Conservation (phyloP, 495 filamentous ascomycete genomes). For the Lasiosphaeris hirsuta region DNA sequence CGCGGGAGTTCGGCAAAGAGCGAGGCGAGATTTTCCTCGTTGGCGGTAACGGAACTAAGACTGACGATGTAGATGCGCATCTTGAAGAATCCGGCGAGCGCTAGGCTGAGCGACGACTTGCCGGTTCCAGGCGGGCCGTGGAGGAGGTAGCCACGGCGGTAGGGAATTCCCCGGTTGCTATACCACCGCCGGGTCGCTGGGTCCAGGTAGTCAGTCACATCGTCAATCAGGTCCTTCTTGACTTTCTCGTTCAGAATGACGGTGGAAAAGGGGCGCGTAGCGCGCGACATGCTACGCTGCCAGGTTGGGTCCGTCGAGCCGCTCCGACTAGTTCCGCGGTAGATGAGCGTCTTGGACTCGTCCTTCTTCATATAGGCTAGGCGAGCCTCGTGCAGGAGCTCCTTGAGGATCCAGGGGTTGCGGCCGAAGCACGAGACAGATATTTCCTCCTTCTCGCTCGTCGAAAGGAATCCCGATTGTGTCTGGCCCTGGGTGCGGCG, state of each 20-base stretch:
- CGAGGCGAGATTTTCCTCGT: constrained; percentile 65
- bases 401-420: constrained; percentile 60
- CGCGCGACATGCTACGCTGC: constrained; percentile 55
- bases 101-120: constrained; percentile 59
- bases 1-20: constrained; percentile 68
- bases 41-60: constrained; percentile 59
- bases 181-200: constrained; percentile 78
- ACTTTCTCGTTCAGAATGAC: constrained; percentile 76
- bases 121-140: constrained; percentile 86
- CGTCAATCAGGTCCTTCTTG: constrained; percentile 71
- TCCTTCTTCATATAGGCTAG: constrained; percentile 55
- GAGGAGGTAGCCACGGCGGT: constrained; percentile 78
- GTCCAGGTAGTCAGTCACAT: constrained; percentile 87
- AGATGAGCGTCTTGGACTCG: constrained; percentile 62
- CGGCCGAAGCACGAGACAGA: constrained; percentile 65
- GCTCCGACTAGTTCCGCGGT: constrained; percentile 50
- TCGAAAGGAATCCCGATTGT: constrained; percentile 23
- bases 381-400: constrained; percentile 63
- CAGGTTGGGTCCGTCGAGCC: constrained; percentile 37
- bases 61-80: constrained; percentile 68
- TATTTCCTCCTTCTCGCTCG: constrained; percentile 55
- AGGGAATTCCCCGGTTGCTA: constrained; percentile 66
- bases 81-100: constrained; percentile 67
- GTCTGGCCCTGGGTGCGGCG: constrained; percentile 39
- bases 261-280: constrained; percentile 75